phyloP scores from a whole-genome alignment of 805 yeast genomes.

The Teunomyces tritomae region DNA sequence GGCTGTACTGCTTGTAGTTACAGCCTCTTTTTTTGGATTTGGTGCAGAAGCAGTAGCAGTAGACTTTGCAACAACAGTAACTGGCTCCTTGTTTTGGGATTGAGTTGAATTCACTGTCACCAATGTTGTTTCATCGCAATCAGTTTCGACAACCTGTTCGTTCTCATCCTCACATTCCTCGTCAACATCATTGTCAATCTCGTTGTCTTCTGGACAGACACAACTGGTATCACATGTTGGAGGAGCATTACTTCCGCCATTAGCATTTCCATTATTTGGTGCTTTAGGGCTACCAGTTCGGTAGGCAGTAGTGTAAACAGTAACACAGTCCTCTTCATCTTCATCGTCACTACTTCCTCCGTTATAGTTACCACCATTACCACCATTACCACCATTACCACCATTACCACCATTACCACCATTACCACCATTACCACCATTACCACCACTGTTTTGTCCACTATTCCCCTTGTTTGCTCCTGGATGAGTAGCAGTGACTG shows the following conservation, averaged over 20 bases:
- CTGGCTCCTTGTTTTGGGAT: background rate
- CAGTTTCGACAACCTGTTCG: conserved; percentile 10
- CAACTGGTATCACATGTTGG: conserved; percentile 12
- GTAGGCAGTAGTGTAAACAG: conserved; percentile 12
- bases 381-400: no score
- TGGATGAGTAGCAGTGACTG: conserved; percentile 1
- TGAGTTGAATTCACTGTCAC: conserved; percentile 1
- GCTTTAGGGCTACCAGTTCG: conserved; percentile 1
- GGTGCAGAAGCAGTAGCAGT: conserved; percentile 1
- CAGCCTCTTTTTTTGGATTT: conserved; percentile 4
- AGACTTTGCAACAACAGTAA: conserved; percentile 5
- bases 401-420: no score
- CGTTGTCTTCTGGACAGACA: conserved; percentile 11
- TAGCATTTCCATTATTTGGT: conserved; percentile 3
- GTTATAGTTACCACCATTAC: background rate
- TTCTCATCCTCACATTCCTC: conserved; percentile 13
- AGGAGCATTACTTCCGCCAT: conserved; percentile 7
- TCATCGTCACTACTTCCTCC: conserved; percentile 8
- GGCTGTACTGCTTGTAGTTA: conserved; percentile 2
- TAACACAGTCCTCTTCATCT: conserved; percentile 4
- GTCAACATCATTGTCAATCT: conserved; percentile 12
- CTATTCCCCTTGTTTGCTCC: conserved; percentile 2
- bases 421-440: no score
- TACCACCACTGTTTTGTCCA: conserved; percentile 2
- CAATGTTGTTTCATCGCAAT: conserved; percentile 4